Conservation (phyloP, 192 early-diverging fungal species). For the Dissophora ornata region DNA sequence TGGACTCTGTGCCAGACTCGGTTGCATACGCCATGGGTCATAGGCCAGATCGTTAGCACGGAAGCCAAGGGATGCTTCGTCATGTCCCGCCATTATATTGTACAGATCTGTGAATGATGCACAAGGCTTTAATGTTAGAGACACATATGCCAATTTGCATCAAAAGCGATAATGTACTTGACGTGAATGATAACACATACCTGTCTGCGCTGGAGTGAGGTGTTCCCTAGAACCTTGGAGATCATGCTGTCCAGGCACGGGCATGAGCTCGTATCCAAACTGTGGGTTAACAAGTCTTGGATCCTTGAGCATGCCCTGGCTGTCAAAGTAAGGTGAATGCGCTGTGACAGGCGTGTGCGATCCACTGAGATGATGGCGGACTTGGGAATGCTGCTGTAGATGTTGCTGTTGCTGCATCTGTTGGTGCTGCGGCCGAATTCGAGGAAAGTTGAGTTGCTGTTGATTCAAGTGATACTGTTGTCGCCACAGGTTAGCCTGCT, state of each 20-base stretch:
- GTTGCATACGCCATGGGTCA: conserved; percentile 31
- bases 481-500: conserved; percentile 26
- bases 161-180: no score
- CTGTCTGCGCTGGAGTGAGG: conserved; percentile 12
- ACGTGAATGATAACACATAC: no score
- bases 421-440: conserved; percentile 36
- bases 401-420: conserved; percentile 12
- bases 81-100: conserved; percentile 23
- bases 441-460: conserved; percentile 28
- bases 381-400: neutral
- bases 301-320: conserved; percentile 30
- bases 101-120: conserved; percentile 21
- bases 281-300: conserved; percentile 31
- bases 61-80: conserved; percentile 34
- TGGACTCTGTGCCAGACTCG: conserved; percentile 4
- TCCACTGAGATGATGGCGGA: conserved; percentile 17
- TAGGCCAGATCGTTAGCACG: conserved; percentile 32
- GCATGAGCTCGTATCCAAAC: conserved; percentile 29
- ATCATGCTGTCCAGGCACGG: conserved; percentile 1
- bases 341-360: conserved; percentile 37
- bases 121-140: neutral
- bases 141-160: neutral
- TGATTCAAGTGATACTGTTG: conserved; percentile 31
- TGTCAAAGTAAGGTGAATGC: conserved; percentile 38
- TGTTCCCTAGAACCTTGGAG: neutral